phyloP scores from a whole-genome alignment of 1,284 basidiomycete genomes.

The Microbotryomycetes sp. region DNA sequence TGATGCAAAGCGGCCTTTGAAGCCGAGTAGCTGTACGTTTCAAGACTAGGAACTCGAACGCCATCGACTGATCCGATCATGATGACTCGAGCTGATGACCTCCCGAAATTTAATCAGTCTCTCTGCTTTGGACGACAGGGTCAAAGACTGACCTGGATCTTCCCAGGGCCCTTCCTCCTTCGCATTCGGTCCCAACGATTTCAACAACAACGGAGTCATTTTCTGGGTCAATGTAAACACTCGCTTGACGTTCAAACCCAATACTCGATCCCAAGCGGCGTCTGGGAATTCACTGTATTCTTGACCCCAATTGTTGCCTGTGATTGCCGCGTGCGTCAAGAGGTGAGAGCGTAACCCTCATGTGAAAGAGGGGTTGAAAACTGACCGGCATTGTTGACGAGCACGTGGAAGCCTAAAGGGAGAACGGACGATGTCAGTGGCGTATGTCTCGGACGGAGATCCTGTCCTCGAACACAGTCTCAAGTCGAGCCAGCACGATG shows the following conservation, averaged over 20 bases:
- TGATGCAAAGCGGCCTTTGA: constrained; percentile 60
- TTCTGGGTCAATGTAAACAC: constrained; percentile 66
- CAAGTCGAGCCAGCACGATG: background rate
- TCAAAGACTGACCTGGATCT: constrained; percentile 53
- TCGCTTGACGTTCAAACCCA: constrained; percentile 61
- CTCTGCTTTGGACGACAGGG: constrained; percentile 48
- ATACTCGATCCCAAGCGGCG: constrained; percentile 49
- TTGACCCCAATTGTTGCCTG: constrained; percentile 20
- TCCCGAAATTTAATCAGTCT: background rate
- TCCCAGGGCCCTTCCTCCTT: constrained; percentile 43
- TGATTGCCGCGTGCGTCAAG: background rate
- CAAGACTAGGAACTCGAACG: constrained; percentile 42
- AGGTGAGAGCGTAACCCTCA: background rate
- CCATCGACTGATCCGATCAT: constrained; percentile 38
- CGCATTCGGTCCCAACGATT: constrained; percentile 43
- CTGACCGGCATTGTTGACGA: constrained; percentile 57
- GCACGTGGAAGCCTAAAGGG: constrained; percentile 50
- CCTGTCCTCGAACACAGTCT: background rate
- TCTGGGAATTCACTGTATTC: constrained; percentile 44
- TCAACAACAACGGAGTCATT: constrained; percentile 54
- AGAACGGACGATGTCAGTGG: constrained; percentile 10
- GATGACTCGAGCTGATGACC: constrained; percentile 31
- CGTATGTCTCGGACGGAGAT: constrained; percentile 26
- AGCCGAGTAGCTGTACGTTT: constrained; percentile 64
- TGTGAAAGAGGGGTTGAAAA: no score